A percentile compares a stretch with the other conserved stretches of the same genome.
Evolutionary conservation across 495 filamentous ascomycete genomes (phyloP).

Genomic region (Xylaria cubensis): DNA sequence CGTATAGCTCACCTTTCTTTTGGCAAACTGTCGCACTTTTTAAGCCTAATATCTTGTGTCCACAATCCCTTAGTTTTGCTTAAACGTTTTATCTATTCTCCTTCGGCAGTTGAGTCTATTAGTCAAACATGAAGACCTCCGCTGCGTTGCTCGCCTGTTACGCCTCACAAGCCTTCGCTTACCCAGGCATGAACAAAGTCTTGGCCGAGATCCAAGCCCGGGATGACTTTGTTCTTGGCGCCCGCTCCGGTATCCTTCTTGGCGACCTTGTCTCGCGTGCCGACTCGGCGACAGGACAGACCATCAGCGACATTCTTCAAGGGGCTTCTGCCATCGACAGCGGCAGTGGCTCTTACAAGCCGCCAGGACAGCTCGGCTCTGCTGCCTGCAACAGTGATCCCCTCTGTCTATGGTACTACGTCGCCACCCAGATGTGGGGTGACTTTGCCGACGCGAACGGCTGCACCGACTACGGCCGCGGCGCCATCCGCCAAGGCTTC

Average conservation of each 20-base stretch:
- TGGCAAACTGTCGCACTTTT: not conserved
- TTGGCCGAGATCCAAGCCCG: conserved; percentile 35
- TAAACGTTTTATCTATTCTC: not conserved
- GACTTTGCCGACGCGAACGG: conserved; percentile 36
- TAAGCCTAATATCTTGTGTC: not conserved
- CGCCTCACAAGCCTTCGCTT: conserved; percentile 27
- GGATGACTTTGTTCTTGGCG: conserved; percentile 26
- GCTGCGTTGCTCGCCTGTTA: conserved; percentile 21
- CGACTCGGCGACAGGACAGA: conserved; percentile 32
- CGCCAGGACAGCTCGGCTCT: conserved; percentile 35
- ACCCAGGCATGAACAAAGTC: conserved; percentile 40
- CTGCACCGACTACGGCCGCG: conserved; percentile 42
- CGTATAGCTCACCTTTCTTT: not conserved
- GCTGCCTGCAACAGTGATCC: conserved; percentile 40
- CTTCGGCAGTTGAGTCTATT: too few relatives aligned
- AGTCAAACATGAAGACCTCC: conserved; percentile 29
- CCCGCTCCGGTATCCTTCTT: conserved; percentile 39
- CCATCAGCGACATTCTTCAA: conserved; percentile 39
- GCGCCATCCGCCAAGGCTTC: conserved; percentile 50
- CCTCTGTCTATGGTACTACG: conserved; percentile 52
- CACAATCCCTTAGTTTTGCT: not conserved
- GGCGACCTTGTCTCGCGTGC: conserved; percentile 43
- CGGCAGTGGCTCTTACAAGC: conserved; percentile 29
- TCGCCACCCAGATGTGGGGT: conserved; percentile 47
- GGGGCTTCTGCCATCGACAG: conserved; percentile 33